Conservation (phyloP, 129 eudicot species). For the Chrysanthemum seticuspe region DNA sequence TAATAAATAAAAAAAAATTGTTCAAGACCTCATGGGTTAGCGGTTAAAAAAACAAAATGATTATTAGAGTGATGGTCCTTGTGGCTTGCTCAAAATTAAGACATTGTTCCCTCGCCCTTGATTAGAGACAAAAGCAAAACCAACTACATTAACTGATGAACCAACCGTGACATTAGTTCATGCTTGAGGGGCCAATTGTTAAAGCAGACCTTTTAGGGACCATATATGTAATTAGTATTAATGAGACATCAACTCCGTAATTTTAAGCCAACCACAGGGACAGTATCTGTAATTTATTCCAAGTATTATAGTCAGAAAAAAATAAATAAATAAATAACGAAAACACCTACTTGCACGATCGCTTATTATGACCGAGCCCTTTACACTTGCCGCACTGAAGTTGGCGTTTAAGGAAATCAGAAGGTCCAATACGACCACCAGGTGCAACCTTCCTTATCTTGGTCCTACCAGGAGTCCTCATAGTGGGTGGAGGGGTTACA, state of each 20-base stretch:
- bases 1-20: neutral
- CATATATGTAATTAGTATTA: no score
- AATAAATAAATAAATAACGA: neutral
- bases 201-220: no score
- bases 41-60: neutral
- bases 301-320: neutral
- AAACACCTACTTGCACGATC: constrained; percentile 56
- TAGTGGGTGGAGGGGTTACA: constrained; percentile 58
- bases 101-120: no score
- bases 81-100: no score
- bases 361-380: constrained; percentile 59
- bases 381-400: constrained; percentile 62
- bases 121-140: no score
- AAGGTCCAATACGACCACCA: constrained; percentile 40
- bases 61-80: neutral
- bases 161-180: no score
- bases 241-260: no score
- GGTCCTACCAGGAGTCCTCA: constrained; percentile 43
- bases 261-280: no score
- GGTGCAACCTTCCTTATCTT: constrained; percentile 42
- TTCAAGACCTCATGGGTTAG: neutral
- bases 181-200: no score
- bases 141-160: no score
- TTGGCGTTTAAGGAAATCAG: constrained; percentile 49
- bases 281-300: neutral